phyloP scores from a whole-genome alignment of 805 yeast species.

The Ogataea dorogensis region DNA sequence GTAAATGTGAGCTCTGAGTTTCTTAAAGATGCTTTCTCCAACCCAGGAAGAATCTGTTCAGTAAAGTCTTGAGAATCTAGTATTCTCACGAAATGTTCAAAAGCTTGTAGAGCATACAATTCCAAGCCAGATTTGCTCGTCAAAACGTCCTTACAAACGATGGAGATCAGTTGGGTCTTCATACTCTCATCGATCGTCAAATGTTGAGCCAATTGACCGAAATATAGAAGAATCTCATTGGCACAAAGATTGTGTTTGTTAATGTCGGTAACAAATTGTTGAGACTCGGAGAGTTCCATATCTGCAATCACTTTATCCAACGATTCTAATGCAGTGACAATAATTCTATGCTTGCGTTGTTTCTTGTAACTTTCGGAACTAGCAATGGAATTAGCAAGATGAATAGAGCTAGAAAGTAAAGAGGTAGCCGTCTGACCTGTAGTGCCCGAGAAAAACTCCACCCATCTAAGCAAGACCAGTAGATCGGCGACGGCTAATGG shows the following conservation, averaged over 20 bases:
- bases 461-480: slow-evolving; percentile 59
- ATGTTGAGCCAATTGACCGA: slow-evolving; percentile 6
- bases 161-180: slow-evolving; percentile 24
- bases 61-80: slow-evolving; percentile 15
- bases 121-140: slow-evolving; percentile 31
- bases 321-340: slow-evolving; percentile 3
- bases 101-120: slow-evolving; percentile 18
- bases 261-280: not conserved
- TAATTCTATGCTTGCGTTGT: slow-evolving; percentile 1
- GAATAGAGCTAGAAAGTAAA: slow-evolving; percentile 34
- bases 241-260: not conserved
- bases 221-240: slow-evolving; percentile 3
- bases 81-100: slow-evolving; percentile 17
- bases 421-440: slow-evolving; percentile 17
- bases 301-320: slow-evolving; percentile 1
- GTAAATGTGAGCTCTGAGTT: slow-evolving; percentile 71
- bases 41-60: slow-evolving; percentile 40
- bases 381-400: slow-evolving; percentile 38
- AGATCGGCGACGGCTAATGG: slow-evolving; percentile 55
- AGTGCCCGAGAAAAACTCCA: slow-evolving; percentile 35
- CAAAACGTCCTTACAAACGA: slow-evolving; percentile 37
- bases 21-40: slow-evolving; percentile 75
- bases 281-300: not conserved
- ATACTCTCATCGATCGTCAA: not conserved
- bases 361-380: slow-evolving; percentile 6